Evolutionary conservation across 2,329 filamentous ascomycete genomes (phyloP).

Genomic region (Calonectria honghensis): DNA sequence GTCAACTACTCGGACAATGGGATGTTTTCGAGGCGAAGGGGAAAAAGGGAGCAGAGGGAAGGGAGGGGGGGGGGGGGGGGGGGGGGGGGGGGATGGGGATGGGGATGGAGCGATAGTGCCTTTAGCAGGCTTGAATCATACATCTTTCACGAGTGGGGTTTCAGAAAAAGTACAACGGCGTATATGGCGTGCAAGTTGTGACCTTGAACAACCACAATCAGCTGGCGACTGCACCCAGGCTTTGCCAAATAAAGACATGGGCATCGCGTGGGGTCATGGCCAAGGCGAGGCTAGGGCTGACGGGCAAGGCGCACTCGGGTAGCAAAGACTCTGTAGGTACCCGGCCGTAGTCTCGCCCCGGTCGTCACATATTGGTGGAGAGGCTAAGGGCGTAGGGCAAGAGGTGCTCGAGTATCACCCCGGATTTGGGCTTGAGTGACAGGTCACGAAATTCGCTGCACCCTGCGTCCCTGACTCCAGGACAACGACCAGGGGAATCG

Average conservation of each 20-base stretch:
- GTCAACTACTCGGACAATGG: background rate
- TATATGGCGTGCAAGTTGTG: constrained; percentile 2
- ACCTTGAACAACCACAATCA: background rate
- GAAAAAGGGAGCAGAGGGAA: background rate
- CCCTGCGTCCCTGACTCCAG: constrained; percentile 36
- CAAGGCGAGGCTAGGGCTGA: constrained; percentile 50
- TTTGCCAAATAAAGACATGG: constrained; percentile 12
- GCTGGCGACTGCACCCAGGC: background rate
- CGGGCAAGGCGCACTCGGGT: constrained; percentile 37
- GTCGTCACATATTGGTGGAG: constrained; percentile 53
- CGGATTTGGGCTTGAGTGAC: constrained; percentile 50
- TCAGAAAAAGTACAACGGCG: constrained; percentile 14
- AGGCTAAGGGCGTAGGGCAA: constrained; percentile 34
- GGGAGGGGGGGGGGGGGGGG: background rate
- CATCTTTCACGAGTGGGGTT: constrained; percentile 14
- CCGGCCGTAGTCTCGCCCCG: constrained; percentile 46
- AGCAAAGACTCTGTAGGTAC: constrained; percentile 47
- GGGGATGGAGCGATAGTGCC: background rate
- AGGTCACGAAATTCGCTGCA: constrained; percentile 36
- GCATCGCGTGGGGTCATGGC: constrained; percentile 46
- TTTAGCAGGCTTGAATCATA: constrained; percentile 16
- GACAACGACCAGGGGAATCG: constrained; percentile 33
- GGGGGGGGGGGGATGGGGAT: background rate
- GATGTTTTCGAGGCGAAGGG: background rate
- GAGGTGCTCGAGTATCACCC: constrained; percentile 44